These are phyloP conservation scores for Harrya chromipes DNA, from an alignment of 768 basidiomycete genomes.

Conservation along the genomic window DNA sequence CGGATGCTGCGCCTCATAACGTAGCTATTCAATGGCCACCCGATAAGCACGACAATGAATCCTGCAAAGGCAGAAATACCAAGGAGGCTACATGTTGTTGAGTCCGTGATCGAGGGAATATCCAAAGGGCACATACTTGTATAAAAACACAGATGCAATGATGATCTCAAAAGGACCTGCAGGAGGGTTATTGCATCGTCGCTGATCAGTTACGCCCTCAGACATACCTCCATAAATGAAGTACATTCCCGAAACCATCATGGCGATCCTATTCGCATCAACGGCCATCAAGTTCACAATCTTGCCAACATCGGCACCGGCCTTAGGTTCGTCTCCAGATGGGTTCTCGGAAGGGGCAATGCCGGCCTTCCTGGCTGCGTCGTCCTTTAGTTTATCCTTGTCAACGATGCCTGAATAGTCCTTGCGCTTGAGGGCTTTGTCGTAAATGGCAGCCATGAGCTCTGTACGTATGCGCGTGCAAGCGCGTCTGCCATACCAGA, in stretches of 20 bases:
- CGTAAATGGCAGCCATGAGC: slow-evolving; percentile 84
- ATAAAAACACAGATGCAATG: slow-evolving; percentile 71
- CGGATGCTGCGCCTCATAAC: slow-evolving; percentile 37
- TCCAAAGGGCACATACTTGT: slow-evolving; percentile 47
- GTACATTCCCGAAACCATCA: slow-evolving; percentile 54
- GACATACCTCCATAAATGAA: slow-evolving; percentile 62
- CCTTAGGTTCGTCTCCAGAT: slow-evolving; percentile 49
- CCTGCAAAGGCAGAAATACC: slow-evolving; percentile 48
- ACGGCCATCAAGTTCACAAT: slow-evolving; percentile 88
- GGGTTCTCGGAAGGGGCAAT: slow-evolving; percentile 22
- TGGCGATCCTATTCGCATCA: slow-evolving; percentile 63
- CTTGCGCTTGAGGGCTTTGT: slow-evolving; percentile 80
- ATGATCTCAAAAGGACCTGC: slow-evolving; percentile 73
- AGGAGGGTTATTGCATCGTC: neutral
- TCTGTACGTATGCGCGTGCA: slow-evolving; percentile 68
- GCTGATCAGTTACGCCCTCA: too few relatives aligned
- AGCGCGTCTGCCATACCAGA: slow-evolving; percentile 81
- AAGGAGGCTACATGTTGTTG: slow-evolving; percentile 50
- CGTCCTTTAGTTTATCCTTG: slow-evolving; percentile 37
- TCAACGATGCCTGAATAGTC: slow-evolving; percentile 79
- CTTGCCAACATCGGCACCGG: slow-evolving; percentile 85
- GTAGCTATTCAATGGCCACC: slow-evolving; percentile 40
- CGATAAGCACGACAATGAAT: slow-evolving; percentile 38
- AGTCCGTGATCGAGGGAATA: slow-evolving; percentile 19
- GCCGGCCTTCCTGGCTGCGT: slow-evolving; percentile 22